Conservation (phyloP, 2,329 filamentous ascomycete genomes). For the Fusarium verrucosum region DNA sequence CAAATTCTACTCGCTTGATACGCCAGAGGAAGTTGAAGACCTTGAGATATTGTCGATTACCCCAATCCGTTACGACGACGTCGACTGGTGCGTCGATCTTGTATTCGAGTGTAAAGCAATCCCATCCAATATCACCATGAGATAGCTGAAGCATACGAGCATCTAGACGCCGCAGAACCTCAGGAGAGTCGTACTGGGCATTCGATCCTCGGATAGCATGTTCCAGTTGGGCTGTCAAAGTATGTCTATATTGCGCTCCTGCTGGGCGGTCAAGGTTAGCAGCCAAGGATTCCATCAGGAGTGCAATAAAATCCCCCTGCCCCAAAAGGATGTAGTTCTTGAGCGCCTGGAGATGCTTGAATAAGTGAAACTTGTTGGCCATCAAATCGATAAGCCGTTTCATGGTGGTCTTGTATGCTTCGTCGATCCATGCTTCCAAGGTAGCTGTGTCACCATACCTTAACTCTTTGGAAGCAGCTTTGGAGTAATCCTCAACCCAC, state of each 20-base stretch:
- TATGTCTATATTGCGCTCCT: slow-evolving; percentile 96
- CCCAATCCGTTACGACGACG: slow-evolving; percentile 96
- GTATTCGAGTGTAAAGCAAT: slow-evolving; percentile 98
- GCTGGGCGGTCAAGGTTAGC: slow-evolving; percentile 93
- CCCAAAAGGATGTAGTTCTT: slow-evolving; percentile 96
- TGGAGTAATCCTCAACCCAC: slow-evolving; percentile 97
- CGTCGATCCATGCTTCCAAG: slow-evolving; percentile 91
- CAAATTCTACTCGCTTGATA: slow-evolving; percentile 97
- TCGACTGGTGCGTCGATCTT: slow-evolving; percentile 97
- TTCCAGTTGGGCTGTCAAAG: slow-evolving; percentile 95
- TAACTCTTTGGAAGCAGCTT: slow-evolving; percentile 89
- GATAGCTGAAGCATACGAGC: slow-evolving; percentile 98
- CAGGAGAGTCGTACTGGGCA: slow-evolving; percentile 91
- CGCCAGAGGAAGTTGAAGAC: slow-evolving; percentile 99
- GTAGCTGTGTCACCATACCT: slow-evolving; percentile 93
- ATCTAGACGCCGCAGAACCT: slow-evolving; percentile 90
- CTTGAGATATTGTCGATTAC: slow-evolving; percentile 95
- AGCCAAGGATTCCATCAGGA: slow-evolving; percentile 95
- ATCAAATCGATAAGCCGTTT: slow-evolving; percentile 91
- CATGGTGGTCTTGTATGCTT: slow-evolving; percentile 98
- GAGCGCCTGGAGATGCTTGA: slow-evolving; percentile 88
- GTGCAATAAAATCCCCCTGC: slow-evolving; percentile 95
- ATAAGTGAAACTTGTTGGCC: slow-evolving; percentile 93
- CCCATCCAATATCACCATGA: slow-evolving; percentile 98
- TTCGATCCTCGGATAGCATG: slow-evolving; percentile 97